Base-by-base conservation (phyloP, 2,329 filamentous ascomycete genomes). In the Fusarium verrucosum region DNA sequence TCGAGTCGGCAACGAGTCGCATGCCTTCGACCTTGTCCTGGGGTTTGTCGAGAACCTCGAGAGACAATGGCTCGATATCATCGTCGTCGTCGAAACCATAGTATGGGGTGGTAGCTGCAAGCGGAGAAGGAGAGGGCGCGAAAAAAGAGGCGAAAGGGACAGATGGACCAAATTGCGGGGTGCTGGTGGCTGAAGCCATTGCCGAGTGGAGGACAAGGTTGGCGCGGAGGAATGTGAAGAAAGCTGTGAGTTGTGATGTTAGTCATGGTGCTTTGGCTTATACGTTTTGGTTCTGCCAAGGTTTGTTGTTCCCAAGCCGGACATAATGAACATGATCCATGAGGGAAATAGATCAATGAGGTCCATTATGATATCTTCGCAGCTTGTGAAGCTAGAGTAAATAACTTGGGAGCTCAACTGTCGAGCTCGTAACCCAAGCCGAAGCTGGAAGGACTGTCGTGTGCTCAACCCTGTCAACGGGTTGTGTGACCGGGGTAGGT, bases 201-300 rank as follows among this genome's bases (percentile, higher is more conserved):
- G 87, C 79, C 62, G 82, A 87, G 47, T 82, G 83, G 56, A 94
- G 87, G 70, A 89, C 88, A 52, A 95, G 85, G 73, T 95, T 95
- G 65, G 90, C 90, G 68, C 91, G 88, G 16, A 95, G 83, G 69
- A 92, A 94, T 53, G 88, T 90, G 77, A 95, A 90, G 81, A 95
- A 95, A 23, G 91, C 92, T 95, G 76, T 59, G 23, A 42, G 41
- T 46, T 22, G 50, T 8, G 22, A 47, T 58, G 45, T 70, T 69
- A 70, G 66, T 42, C 47, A 45, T 49, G 50, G 36, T 66, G 46
- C 51, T 60, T 56, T 46, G 32, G 38, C 37, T 36, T 16, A 36
- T 16, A 22, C 33, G 17, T 38, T 19, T 41, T 41, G 10, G 26
- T 32, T 23, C 16, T 23, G 40, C 30, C 23, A 25, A 42, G 13